These are phyloP conservation scores for Hawksworthiomyces lignivorus DNA, from an alignment of 2,329 filamentous ascomycete species.

Conservation along the genomic window DNA sequence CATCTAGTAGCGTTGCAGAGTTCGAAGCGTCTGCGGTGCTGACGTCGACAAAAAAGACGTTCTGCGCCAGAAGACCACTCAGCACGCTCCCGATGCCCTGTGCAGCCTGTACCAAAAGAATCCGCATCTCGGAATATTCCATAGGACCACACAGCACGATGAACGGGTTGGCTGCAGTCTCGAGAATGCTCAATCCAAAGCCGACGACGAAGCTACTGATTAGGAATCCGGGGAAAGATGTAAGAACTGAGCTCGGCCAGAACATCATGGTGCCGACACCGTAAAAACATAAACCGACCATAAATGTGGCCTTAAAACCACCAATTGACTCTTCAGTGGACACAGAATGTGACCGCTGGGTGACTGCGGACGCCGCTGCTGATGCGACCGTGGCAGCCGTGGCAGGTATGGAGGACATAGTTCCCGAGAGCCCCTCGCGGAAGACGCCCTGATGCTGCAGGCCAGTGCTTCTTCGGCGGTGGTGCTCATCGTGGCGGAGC, in stretches of 20 bases:
- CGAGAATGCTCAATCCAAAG: slow-evolving; percentile 67
- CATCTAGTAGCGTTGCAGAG: slow-evolving; percentile 55
- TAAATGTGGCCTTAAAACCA: slow-evolving; percentile 76
- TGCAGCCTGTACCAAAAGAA: slow-evolving; percentile 68
- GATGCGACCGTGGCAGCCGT: not conserved
- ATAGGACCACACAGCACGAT: slow-evolving; percentile 63
- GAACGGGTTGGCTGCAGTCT: slow-evolving; percentile 75
- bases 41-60: slow-evolving; percentile 62
- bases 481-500: slow-evolving; percentile 58
- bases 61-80: slow-evolving; percentile 63
- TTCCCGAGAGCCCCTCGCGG: no score
- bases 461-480: slow-evolving; percentile 31
- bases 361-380: not conserved
- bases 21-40: slow-evolving; percentile 24
- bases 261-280: slow-evolving; percentile 74
- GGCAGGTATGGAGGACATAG: no score
- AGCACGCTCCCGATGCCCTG: slow-evolving; percentile 70
- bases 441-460: no score
- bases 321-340: slow-evolving; percentile 37
- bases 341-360: not conserved
- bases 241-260: slow-evolving; percentile 71
- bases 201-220: slow-evolving; percentile 68
- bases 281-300: slow-evolving; percentile 67
- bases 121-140: slow-evolving; percentile 64
- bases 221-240: slow-evolving; percentile 71